Conservation (phyloP, 306 rosid genomes). For the Corylus heterophylla region DNA sequence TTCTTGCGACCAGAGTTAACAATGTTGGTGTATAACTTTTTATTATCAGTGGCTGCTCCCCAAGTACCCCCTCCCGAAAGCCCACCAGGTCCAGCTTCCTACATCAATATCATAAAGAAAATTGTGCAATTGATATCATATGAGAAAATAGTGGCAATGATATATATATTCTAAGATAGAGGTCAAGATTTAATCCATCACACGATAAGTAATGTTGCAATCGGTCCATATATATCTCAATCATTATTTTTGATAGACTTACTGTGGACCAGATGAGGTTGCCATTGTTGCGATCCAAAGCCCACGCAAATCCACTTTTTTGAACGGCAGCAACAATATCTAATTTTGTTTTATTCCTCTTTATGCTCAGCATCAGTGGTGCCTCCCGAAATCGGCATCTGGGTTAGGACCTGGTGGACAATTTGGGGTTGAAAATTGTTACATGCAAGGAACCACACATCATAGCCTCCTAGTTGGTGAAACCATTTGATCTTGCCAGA, state of each 20-base stretch:
- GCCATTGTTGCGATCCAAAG: slow-evolving; percentile 56
- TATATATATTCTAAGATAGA: too few species aligned
- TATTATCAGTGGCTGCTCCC: not conserved
- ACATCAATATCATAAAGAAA: too few species aligned
- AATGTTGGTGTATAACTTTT: too few species aligned
- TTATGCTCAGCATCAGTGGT: slow-evolving; percentile 49
- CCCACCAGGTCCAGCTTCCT: too few species aligned
- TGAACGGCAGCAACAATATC: slow-evolving; percentile 64
- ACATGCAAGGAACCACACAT: slow-evolving; percentile 60
- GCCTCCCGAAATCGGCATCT: slow-evolving; percentile 71
- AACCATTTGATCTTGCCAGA: slow-evolving; percentile 55
- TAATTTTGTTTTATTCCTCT: slow-evolving; percentile 24
- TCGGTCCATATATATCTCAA: too few species aligned
- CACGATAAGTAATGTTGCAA: too few species aligned
- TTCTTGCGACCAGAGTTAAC: not conserved
- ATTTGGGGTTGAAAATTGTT: slow-evolving; percentile 30
- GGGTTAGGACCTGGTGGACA: slow-evolving; percentile 57
- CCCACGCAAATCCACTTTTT: slow-evolving; percentile 71
- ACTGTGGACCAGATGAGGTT: slow-evolving; percentile 44
- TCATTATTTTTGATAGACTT: not conserved
- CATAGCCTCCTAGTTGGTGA: slow-evolving; percentile 68
- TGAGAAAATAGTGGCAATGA: too few species aligned
- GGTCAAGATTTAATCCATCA: too few species aligned
- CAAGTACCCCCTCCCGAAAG: not conserved
- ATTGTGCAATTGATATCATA: too few species aligned